phyloP scores from a whole-genome alignment of 306 rosid genomes.

The Crotalaria pallida region DNA sequence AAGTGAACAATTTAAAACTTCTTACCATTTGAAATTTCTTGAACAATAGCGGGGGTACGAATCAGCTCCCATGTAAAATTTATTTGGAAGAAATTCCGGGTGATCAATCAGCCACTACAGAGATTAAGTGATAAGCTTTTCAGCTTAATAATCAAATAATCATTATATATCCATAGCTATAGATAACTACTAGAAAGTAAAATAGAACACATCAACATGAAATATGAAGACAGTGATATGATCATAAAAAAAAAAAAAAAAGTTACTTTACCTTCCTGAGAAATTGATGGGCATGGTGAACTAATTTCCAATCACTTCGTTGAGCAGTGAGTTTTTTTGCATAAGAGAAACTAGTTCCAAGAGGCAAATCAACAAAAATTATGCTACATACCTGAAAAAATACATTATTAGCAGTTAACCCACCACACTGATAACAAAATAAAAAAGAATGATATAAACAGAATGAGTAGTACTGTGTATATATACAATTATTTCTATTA shows the following conservation, averaged over 20 bases:
- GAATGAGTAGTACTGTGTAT: background rate
- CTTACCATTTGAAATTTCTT: conserved; percentile 55
- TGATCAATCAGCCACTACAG: conserved; percentile 69
- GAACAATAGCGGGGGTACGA: conserved; percentile 56
- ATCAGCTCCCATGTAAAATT: conserved; percentile 57
- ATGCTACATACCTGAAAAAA: conserved; percentile 38
- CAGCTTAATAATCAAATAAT: background rate
- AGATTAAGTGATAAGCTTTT: background rate
- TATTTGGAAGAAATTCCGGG: conserved; percentile 49
- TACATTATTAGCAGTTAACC: background rate
- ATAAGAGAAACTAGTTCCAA: conserved; percentile 69
- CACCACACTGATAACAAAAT: background rate
- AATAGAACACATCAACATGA: background rate
- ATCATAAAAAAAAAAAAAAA: background rate
- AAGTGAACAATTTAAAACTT: background rate
- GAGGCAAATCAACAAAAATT: conserved; percentile 53
- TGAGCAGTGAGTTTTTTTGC: conserved; percentile 12
- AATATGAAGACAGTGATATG: background rate
- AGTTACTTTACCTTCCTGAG: conserved; percentile 36
- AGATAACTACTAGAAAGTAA: background rate
- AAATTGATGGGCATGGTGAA: conserved; percentile 42
- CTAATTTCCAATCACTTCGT: conserved; percentile 32
- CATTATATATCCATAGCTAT: background rate
- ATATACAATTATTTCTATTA: background rate
- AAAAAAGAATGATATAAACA: background rate